Evolutionary conservation across 495 filamentous ascomycete genomes (phyloP).

Genomic region (Tuber brumale): DNA sequence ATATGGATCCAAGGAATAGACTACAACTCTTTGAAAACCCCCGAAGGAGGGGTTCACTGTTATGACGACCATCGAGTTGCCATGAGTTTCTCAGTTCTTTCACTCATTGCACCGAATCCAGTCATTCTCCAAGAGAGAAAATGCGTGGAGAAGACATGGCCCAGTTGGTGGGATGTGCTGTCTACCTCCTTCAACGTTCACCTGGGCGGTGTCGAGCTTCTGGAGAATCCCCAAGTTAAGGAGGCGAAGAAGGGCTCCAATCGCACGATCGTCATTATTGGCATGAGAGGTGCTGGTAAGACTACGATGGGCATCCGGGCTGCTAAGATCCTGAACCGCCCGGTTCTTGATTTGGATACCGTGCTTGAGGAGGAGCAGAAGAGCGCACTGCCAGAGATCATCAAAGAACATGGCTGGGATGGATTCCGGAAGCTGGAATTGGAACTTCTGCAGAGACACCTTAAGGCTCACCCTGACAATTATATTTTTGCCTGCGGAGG

Average conservation of each 20-base stretch:
- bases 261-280: conserved; percentile 82
- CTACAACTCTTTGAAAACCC: conserved; percentile 54
- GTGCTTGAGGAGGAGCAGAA: conserved; percentile 68
- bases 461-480: conserved; percentile 66
- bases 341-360: conserved; percentile 78
- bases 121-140: conserved; percentile 80
- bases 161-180: conserved; percentile 93
- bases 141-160: conserved; percentile 98
- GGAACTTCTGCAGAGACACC: conserved; percentile 60
- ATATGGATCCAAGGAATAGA: conserved; percentile 74
- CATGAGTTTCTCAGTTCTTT: conserved; percentile 95
- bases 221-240: conserved; percentile 40
- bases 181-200: conserved; percentile 65
- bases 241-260: conserved; percentile 35
- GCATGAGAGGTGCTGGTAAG: conserved; percentile 97
- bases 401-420: conserved; percentile 74
- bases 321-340: conserved; percentile 62
- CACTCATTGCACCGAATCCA: conserved; percentile 63
- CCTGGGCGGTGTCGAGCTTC: conserved; percentile 63
- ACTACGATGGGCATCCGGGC: conserved; percentile 87
- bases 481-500: conserved; percentile 91
- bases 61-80: conserved; percentile 98
- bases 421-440: conserved; percentile 79
- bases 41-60: conserved; percentile 69
- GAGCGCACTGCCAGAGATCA: conserved; percentile 76